Base-by-base conservation (phyloP, 345 rosid species). In the Brassica carinata region DNA sequence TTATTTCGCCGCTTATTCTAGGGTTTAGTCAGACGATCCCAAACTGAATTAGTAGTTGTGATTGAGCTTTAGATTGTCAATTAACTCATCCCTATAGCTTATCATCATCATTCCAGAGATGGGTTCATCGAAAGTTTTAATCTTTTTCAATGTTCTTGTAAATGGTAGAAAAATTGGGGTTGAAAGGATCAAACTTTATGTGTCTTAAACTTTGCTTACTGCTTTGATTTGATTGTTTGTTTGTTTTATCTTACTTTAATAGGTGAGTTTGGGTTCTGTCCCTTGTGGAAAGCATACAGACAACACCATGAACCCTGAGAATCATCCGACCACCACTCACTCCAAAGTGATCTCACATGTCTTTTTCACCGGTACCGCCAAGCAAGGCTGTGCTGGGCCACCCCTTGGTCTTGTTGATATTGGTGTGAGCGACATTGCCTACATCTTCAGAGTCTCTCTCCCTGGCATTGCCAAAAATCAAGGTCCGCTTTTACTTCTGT, bases 351-450 rank as follows among this genome's bases (percentile, higher is more conserved):
- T 81, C 64, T 67, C 84, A 1, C 81, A 76, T 75, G 83, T 81
- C 5, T 71, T 77, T 53, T 68, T 74, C 29, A 84, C 75, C 19
- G 98, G 97, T 74, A 87, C 92, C 48, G 96, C 91, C 7, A 88
- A 81, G n/a, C 83, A 78, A 81, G 86, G 91, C 67, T 19, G 73
- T 33, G 33, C 18, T 43, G 97, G 88, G 0, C 93, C 95, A 34
- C 65, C 88, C 13, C 55, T 91, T 5, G 98, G 98, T 82, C 82
- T 85, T 74, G 72, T 88, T 64, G 98, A 94, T 78, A 80, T 92
- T 1, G 98, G 98, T 15, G 80, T 78, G 4, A 85, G 91, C 72
- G 90, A 88, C 59, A 45, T 61, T 33, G 91, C 98, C 7, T 94
- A 86, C 77, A 61, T 94, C 53, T 92, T 92, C 78, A 79, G 96